Base-by-base conservation (phyloP, 768 basidiomycete species). In the Pholiota conissans region DNA sequence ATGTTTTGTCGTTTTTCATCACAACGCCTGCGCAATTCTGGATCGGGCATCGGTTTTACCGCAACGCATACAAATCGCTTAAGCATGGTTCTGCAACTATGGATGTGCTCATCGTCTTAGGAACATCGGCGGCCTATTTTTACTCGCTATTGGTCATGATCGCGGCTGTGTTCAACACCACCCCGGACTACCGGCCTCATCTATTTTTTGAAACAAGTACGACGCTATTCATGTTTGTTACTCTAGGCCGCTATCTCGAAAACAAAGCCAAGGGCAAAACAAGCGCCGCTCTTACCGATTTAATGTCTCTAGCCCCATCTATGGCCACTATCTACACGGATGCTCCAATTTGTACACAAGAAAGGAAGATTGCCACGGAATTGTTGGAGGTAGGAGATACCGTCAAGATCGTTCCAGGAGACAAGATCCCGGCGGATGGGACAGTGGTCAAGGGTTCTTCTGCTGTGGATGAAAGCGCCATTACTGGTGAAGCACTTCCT, bases 151-250 rank as follows among this genome's bases (percentile, higher is more conserved):
- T 84, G 59, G 73, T 82, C 46, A 81, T 99, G 78, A 42, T 91
- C 59, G 75, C 76, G 49, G 89, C 92, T 5, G 69, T 79, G 3
- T 80, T 88, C 72, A 85, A 86, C 65, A 71, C 78, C 4, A 83
- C 88, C 9, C 80, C 87, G 0, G 80, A 80, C 40, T 92, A 81
- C 68, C 87, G 84, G 18, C 96, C 97, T 1, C 83, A 89, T 69
- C 82, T 94, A 45, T 98, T 98, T 75, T 98, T 98, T 76, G 97
- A 99, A 74, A 98, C 97, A 1, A 97, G 93, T 67, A 97, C 97
- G 18, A 98, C 98, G 97, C 78, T 99, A 60, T 89, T 99, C 81
- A 91, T 89, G 76, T 98, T 99, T 71, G 90, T 98, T 65, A 95
- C 93, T 2, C 83, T 98, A 13, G 97, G 97, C 4, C 87, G 97